Percentiles rank a stretch among this genome's conserved stretches.
These are phyloP conservation scores for Euphorbia tirucalli DNA, from an alignment of 345 rosid species.

Conservation along the genomic window DNA sequence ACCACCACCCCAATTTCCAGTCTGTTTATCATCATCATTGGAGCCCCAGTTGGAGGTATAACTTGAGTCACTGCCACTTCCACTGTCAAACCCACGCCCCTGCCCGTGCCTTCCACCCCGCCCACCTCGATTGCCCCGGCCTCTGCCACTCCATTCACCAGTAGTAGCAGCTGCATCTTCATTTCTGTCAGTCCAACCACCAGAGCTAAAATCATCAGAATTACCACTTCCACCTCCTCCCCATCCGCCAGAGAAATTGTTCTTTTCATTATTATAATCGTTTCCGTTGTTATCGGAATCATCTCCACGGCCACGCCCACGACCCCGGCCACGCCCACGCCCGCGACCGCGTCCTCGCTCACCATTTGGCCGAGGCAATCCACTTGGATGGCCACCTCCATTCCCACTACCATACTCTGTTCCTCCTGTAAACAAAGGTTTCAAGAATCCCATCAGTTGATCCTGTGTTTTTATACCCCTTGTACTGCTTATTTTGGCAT, in stretches of 20 bases:
- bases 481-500: neutral
- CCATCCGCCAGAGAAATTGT: neutral
- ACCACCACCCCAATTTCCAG: slow-evolving; percentile 1
- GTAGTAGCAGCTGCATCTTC: too few relatives aligned
- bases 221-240: neutral
- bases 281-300: neutral
- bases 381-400: neutral
- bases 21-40: neutral
- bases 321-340: neutral
- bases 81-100: neutral
- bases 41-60: neutral
- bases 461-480: too few relatives aligned
- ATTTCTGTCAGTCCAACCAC: too few relatives aligned
- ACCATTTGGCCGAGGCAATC: slow-evolving; percentile 1
- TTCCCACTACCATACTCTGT: too few relatives aligned
- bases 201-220: neutral
- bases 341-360: slow-evolving; percentile 2
- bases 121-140: slow-evolving; percentile 1
- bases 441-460: too few relatives aligned
- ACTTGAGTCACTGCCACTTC: slow-evolving; percentile 9
- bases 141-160: neutral
- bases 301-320: neutral
- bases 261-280: neutral
- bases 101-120: neutral
- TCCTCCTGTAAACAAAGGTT: too few relatives aligned